These are phyloP conservation scores for Trichoderma lentiforme DNA, from an alignment of 2,329 filamentous ascomycete genomes.

Conservation along the genomic window DNA sequence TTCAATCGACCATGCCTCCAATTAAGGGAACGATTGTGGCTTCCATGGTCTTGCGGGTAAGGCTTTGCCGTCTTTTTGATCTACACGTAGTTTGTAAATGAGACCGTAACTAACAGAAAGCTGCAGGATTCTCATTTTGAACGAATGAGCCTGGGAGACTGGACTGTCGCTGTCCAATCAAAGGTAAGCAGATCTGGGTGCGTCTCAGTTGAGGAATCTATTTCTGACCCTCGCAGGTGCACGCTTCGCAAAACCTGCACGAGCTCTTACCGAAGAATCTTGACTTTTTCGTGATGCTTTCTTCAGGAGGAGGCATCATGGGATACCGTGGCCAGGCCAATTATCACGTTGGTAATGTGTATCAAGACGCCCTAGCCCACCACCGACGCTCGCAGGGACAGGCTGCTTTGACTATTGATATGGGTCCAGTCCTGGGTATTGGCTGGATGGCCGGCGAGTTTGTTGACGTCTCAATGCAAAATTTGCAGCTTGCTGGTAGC, in stretches of 20 bases:
- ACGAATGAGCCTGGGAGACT: neutral
- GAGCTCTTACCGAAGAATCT: constrained; percentile 17
- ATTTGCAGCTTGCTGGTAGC: too few species aligned
- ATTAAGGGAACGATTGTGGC: too few species aligned
- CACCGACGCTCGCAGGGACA: neutral
- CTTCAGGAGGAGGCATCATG: constrained; percentile 33
- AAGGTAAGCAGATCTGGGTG: neutral
- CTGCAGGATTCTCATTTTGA: neutral
- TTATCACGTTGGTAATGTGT: constrained; percentile 36
- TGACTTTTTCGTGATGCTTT: constrained; percentile 39
- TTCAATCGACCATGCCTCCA: neutral
- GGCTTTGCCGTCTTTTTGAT: too few species aligned
- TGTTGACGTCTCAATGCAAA: too few species aligned
- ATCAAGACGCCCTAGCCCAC: constrained; percentile 30
- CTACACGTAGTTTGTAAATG: too few species aligned
- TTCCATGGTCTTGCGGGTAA: too few species aligned
- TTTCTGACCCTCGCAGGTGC: neutral
- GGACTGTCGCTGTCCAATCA: neutral
- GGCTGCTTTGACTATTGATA: too few species aligned
- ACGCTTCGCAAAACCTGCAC: neutral
- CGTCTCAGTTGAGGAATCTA: neutral
- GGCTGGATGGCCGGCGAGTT: too few species aligned
- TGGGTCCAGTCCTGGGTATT: too few species aligned
- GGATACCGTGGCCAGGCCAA: constrained; percentile 38
- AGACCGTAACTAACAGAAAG: neutral